Evolutionary conservation across 1,284 basidiomycete species (phyloP).

Genomic region (Marasmius tenuissimus): DNA sequence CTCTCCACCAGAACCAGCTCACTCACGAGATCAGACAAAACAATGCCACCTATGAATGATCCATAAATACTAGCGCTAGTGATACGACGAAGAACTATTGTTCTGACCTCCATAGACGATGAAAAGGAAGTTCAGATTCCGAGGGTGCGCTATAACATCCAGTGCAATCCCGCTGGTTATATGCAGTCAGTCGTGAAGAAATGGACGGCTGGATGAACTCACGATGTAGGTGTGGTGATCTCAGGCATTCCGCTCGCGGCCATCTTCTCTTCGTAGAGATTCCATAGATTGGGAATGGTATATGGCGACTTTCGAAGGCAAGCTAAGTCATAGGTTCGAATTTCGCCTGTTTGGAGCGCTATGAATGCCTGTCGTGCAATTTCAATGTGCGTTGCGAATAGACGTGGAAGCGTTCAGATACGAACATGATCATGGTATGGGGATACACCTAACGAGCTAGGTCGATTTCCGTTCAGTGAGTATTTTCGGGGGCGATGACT

Average conservation of each 20-base stretch:
- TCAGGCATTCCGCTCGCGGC: slow-evolving; percentile 55
- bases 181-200: neutral
- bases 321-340: slow-evolving; percentile 70
- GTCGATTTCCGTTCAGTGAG: slow-evolving; percentile 7
- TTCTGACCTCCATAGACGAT: slow-evolving; percentile 76
- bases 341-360: slow-evolving; percentile 54
- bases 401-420: slow-evolving; percentile 17
- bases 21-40: slow-evolving; percentile 71
- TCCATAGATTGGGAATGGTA: slow-evolving; percentile 75
- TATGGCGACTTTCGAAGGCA: slow-evolving; percentile 67
- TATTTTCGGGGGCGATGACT: neutral
- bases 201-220: slow-evolving; percentile 13
- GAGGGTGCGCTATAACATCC: slow-evolving; percentile 74
- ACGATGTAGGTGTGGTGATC: slow-evolving; percentile 41
- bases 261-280: slow-evolving; percentile 69
- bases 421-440: slow-evolving; percentile 78
- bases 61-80: neutral
- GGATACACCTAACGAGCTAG: slow-evolving; percentile 62
- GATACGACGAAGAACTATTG: neutral
- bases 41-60: slow-evolving; percentile 59
- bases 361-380: slow-evolving; percentile 52
- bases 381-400: neutral
- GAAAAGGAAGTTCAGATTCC: slow-evolving; percentile 79
- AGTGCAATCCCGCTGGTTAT: slow-evolving; percentile 42
- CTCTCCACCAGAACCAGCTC: neutral